These are phyloP conservation scores for Hypoxylon sp. DNA, from an alignment of 2,329 filamentous ascomycete species.

Conservation along the genomic window DNA sequence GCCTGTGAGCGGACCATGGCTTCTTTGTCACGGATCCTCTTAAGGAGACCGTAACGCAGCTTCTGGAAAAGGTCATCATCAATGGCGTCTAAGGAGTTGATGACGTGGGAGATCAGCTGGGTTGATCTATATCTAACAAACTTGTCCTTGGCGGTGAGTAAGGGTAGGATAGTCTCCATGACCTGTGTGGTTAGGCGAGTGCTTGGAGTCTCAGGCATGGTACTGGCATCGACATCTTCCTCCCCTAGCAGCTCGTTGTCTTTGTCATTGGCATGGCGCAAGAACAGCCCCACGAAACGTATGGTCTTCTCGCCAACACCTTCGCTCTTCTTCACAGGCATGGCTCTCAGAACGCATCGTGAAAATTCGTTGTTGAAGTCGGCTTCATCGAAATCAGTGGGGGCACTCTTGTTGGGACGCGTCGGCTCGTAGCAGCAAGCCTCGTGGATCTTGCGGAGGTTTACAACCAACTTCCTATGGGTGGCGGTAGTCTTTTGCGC, in stretches of 20 bases:
- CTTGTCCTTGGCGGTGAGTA: conserved; percentile 92
- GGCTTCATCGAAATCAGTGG: conserved; percentile 82
- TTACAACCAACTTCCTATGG: conserved; percentile 90
- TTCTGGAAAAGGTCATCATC: conserved; percentile 92
- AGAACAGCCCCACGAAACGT: conserved; percentile 88
- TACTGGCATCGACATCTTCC: conserved; percentile 77
- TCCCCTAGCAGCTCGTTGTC: conserved; percentile 78
- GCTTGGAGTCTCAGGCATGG: conserved; percentile 85
- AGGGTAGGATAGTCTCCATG: conserved; percentile 79
- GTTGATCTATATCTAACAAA: conserved; percentile 90
- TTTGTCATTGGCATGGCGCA: conserved; percentile 79
- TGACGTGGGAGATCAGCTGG: conserved; percentile 89
- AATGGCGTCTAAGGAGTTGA: conserved; percentile 92
- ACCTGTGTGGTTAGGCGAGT: conserved; percentile 83
- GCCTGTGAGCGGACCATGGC: conserved; percentile 92
- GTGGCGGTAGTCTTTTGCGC: conserved; percentile 91
- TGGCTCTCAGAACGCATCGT: conserved; percentile 83
- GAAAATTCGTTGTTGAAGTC: conserved; percentile 91
- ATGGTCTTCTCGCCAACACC: conserved; percentile 87
- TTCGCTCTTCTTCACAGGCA: conserved; percentile 94
- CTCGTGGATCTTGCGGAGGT: conserved; percentile 91
- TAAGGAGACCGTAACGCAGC: conserved; percentile 83
- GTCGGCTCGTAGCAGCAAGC: conserved; percentile 79
- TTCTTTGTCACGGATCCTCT: conserved; percentile 93
- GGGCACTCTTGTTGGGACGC: conserved; percentile 65